A percentile compares a stretch with the other conserved stretches of the same genome.
phyloP scores from a whole-genome alignment of 768 basidiomycete genomes.

The Rhodotorula toruloides region DNA sequence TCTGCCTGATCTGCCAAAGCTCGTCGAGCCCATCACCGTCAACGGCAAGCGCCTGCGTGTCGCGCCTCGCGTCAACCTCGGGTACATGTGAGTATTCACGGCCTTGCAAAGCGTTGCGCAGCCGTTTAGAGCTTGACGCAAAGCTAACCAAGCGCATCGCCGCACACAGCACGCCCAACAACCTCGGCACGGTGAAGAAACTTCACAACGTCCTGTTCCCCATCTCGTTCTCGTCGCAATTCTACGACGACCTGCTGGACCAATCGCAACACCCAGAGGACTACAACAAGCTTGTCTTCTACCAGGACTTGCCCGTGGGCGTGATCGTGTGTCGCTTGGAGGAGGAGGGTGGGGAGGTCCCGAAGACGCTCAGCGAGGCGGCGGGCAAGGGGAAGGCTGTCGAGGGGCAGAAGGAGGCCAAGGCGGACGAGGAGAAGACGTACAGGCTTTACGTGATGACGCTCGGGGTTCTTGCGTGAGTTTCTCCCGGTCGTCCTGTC shows the following conservation, averaged over 20 bases:
- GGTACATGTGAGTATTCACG: slow-evolving; percentile 30
- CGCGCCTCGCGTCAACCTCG: slow-evolving; percentile 36
- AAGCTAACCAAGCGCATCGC: slow-evolving; percentile 59
- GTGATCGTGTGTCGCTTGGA: slow-evolving; percentile 81
- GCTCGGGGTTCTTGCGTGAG: slow-evolving; percentile 74
- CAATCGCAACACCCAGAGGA: slow-evolving; percentile 58
- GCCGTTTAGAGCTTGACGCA: slow-evolving; percentile 44
- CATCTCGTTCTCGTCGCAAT: slow-evolving; percentile 80
- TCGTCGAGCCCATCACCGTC: slow-evolving; percentile 13
- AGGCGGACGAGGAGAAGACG: neutral
- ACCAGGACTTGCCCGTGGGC: slow-evolving; percentile 86
- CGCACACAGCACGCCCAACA: slow-evolving; percentile 55
- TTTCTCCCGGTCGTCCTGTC: slow-evolving; percentile 2
- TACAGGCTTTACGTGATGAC: slow-evolving; percentile 73
- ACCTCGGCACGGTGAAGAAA: slow-evolving; percentile 70
- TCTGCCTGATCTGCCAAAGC: slow-evolving; percentile 20
- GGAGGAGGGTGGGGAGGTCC: slow-evolving; percentile 41
- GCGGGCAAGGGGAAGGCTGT: slow-evolving; percentile 2
- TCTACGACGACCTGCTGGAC: slow-evolving; percentile 71
- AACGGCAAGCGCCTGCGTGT: slow-evolving; percentile 37
- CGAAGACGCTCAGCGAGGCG: slow-evolving; percentile 48
- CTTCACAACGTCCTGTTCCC: slow-evolving; percentile 66
- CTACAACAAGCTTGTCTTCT: slow-evolving; percentile 87
- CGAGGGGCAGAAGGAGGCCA: neutral
- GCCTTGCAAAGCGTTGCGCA: neutral